Conservation (phyloP, 495 filamentous ascomycete genomes). For the Jackrogersella minutella region DNA sequence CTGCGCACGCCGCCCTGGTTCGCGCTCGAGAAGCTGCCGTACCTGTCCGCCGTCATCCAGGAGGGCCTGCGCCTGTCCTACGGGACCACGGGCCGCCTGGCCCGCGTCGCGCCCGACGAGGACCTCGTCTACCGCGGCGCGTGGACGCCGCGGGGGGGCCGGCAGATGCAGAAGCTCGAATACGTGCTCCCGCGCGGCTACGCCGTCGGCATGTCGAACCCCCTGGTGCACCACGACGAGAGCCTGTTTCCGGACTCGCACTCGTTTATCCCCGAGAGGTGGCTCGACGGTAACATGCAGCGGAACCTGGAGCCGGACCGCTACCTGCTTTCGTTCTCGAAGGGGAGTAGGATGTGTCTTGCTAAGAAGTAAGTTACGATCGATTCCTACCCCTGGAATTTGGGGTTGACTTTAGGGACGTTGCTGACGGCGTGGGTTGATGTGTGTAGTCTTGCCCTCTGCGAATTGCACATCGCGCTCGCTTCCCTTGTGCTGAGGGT, state of each 20-base stretch:
- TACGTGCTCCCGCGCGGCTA: conserved; percentile 40
- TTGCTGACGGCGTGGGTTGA: background rate
- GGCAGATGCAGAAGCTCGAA: background rate
- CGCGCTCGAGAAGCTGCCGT: conserved; percentile 11
- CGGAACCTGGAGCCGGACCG: conserved; percentile 20
- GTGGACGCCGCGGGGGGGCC: conserved; percentile 1
- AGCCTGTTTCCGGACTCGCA: conserved; percentile 54
- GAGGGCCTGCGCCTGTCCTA: conserved; percentile 51
- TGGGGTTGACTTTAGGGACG: background rate
- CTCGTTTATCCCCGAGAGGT: conserved; percentile 55
- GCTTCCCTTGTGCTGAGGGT: conserved; percentile 34
- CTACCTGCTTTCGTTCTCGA: conserved; percentile 40
- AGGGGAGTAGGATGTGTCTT: conserved; percentile 39
- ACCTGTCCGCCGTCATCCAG: conserved; percentile 6
- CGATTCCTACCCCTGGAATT: background rate
- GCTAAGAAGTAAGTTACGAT: conserved; percentile 39
- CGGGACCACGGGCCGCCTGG: conserved; percentile 42
- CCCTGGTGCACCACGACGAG: conserved; percentile 54
- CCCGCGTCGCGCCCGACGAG: conserved; percentile 41
- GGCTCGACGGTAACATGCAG: conserved; percentile 42
- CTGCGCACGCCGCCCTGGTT: conserved; percentile 28
- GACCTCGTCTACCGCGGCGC: conserved; percentile 42
- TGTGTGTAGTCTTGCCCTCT: conserved; percentile 42
- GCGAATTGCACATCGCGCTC: conserved; percentile 43
- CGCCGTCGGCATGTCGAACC: conserved; percentile 52